Conservation (phyloP, 768 basidiomycete species). For the Xerocomus brunneocitrinus region DNA sequence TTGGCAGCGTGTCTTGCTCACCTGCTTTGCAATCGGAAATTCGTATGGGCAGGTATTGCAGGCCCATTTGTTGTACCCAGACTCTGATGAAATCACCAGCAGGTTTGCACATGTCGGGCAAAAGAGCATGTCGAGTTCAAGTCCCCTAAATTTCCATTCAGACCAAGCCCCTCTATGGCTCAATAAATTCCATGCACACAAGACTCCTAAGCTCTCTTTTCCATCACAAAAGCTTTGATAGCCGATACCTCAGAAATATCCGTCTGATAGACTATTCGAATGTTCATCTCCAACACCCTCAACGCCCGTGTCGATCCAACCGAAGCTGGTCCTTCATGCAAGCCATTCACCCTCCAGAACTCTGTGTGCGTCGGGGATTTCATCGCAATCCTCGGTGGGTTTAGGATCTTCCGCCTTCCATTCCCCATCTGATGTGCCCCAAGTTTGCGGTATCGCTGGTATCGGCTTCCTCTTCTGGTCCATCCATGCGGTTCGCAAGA, state of each 20-base stretch:
- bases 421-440: background rate
- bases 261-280: too few species aligned
- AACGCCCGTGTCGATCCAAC: background rate
- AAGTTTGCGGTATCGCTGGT: slow-evolving; percentile 16
- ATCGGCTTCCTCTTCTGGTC: slow-evolving; percentile 19
- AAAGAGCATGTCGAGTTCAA: slow-evolving; percentile 62
- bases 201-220: background rate
- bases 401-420: too few species aligned
- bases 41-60: slow-evolving; percentile 95
- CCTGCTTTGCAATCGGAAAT: slow-evolving; percentile 42
- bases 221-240: too few species aligned
- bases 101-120: slow-evolving; percentile 94
- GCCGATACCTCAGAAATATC: background rate
- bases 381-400: slow-evolving; percentile 21
- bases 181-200: background rate
- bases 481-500: slow-evolving; percentile 21
- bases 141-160: background rate
- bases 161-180: background rate
- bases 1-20: background rate
- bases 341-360: slow-evolving; percentile 4
- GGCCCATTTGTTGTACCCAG: slow-evolving; percentile 86
- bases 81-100: slow-evolving; percentile 70
- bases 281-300: background rate
- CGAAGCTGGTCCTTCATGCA: background rate
- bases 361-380: slow-evolving; percentile 23